Evolutionary conservation across 2,329 filamentous ascomycete species (phyloP), one percentile per base, ranked within the genome.

Genomic region (Colletotrichum horii): DNA sequence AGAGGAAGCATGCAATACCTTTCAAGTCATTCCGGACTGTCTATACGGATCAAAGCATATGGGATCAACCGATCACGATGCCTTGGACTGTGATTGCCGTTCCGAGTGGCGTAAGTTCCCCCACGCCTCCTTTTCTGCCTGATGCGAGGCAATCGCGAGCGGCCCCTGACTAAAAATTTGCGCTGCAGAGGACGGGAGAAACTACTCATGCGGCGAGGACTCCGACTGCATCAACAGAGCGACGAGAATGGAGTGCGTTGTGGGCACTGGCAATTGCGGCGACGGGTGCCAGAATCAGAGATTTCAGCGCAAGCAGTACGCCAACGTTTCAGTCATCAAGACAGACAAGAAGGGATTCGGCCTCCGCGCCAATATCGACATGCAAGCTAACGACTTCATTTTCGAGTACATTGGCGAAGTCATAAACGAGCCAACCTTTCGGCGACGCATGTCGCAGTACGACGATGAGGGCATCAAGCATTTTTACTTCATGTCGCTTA

Each of bases 401-500:
- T 98, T 95, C 83, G 97, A 99, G 86, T 99, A 99, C 84, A 96
- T 99, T 80, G 97, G 97, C 80, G 97, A 99, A 85, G 97, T 98
- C 80, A 98, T 99, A 83, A 96, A 97, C 80, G 96, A 99, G 85
- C 90, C 92, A 34, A 94, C 94, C 14, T 98, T 98, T 82, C 94
- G 96, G 71, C 92, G 93, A 74, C 95, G 97, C 77, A 98, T 97
- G 93, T 88, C 95, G 52, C 94, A 97, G 81, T 99, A 99, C 85
- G 96, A 98, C 82, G 91, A 97, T 64, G 95, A 98, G 84, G 96
- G 96, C 76, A 98, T 99, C 89, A 98, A 97, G 84, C 97, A 99
- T 85, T 99, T 99, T 84, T 99, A 99, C 86, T 99, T 99, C 88
- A 99, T 99, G 97, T 98, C 97, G 32, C 92, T 99, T 77, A 98